Percentiles rank a stretch among this genome's conserved stretches.
Conservation (phyloP, 345 rosid genomes). For the Passiflora organensis region DNA sequence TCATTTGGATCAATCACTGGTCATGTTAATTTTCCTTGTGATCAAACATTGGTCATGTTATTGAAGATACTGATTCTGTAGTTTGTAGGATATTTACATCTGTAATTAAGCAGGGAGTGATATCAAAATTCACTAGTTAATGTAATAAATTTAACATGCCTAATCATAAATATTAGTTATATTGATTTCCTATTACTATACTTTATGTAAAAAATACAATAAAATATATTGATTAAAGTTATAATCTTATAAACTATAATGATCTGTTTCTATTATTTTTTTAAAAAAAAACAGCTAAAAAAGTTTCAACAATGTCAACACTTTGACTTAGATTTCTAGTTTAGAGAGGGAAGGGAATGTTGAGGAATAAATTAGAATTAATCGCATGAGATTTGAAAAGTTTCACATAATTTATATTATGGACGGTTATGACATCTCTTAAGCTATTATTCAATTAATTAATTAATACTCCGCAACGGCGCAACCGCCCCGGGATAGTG, state of each 20-base stretch:
- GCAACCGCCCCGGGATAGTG: constrained; percentile 16
- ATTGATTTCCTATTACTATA: no score
- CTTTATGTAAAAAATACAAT: no score
- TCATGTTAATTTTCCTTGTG: constrained; percentile 24
- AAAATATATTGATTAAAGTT: no score
- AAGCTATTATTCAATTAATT: neutral
- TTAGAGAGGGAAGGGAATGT: constrained; percentile 2
- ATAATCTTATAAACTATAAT: no score
- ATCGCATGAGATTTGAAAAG: constrained; percentile 3
- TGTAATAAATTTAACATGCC: no score
- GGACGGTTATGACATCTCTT: constrained; percentile 26
- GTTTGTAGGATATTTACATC: no score
- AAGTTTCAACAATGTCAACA: constrained; percentile 3
- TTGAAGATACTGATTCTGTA: constrained; percentile 4
- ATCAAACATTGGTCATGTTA: constrained; percentile 19
- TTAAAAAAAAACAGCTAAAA: no score
- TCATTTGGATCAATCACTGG: neutral
- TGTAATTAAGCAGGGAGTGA: no score
- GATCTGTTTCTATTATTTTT: no score
- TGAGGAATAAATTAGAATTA: neutral
- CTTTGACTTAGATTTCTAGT: neutral
- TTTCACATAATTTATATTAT: constrained; percentile 16
- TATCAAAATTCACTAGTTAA: no score
- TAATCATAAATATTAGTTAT: no score
- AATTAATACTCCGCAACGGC: neutral